Evolutionary conservation across 352 stramenopile species (phyloP).

Genomic region (Globisporangium middletonii): DNA sequence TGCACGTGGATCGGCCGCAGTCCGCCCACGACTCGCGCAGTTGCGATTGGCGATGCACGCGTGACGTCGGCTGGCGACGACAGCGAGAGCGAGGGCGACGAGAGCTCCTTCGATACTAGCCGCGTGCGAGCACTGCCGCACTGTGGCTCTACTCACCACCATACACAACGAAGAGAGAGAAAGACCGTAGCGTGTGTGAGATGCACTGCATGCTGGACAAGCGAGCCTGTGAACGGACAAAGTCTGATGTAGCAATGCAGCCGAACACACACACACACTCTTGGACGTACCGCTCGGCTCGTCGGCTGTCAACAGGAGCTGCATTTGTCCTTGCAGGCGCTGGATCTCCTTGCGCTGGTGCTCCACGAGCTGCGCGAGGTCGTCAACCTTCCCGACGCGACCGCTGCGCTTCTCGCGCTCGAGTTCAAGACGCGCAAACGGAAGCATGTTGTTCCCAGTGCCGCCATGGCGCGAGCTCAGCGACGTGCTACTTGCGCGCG

Average conservation of each 20-base stretch:
- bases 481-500: neutral
- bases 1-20: slow-evolving; percentile 17
- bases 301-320: slow-evolving; percentile 46
- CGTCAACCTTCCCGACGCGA: slow-evolving; percentile 23
- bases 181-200: too few relatives aligned
- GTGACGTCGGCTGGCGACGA: too few relatives aligned
- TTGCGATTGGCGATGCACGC: neutral
- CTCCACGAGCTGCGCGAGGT: slow-evolving; percentile 39
- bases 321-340: slow-evolving; percentile 56
- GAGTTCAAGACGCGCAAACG: slow-evolving; percentile 42
- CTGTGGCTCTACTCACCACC: neutral
- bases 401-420: slow-evolving; percentile 24
- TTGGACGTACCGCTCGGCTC: slow-evolving; percentile 5
- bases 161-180: too few relatives aligned
- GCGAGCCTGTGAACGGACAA: too few relatives aligned
- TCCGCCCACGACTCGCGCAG: slow-evolving; percentile 14
- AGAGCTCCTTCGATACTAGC: neutral
- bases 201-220: too few relatives aligned
- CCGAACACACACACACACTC: neutral
- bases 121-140: neutral
- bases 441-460: slow-evolving; percentile 22
- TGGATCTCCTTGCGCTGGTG: slow-evolving; percentile 69
- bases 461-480: slow-evolving; percentile 9
- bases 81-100: neutral
- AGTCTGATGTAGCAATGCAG: neutral